Base-by-base conservation (phyloP, 805 yeast species). In the Pichia deserticola region DNA sequence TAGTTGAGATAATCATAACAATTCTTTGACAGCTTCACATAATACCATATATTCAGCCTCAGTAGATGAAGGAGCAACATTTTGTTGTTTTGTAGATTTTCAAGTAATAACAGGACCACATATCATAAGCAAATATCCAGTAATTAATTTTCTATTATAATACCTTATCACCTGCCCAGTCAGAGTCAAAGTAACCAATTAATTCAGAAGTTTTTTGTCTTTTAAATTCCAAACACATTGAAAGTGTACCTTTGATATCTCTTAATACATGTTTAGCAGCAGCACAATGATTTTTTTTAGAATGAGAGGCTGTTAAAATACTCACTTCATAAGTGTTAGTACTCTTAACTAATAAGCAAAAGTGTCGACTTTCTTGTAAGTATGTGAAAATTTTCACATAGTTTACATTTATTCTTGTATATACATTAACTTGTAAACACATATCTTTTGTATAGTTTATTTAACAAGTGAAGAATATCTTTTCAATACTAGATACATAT, bases 131-230 rank as follows among this genome's bases (percentile, higher is more conserved):
- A 49, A 35, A 44, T 49, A 44, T 5, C 50, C 47, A 29, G 50
- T 51, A 5, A 52, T 51, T 8, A 48, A 54, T 30, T 53, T 45
- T 27, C 47, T 46, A 42, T 52, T 54, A n/a, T n/a, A n/a, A n/a
- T 1, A 35, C 42, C 15, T 49, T 44, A 27, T 44, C 51, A 15
- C 42, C 43, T 29, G 48, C 51, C 48, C 51, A 53, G 33, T 55
- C 55, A 20, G 57, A 47, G 45, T 53, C 60, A 15, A 45, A 37
- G 33, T 45, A 55, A 3, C 40, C 49, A 27, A 33, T 33, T 7
- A 45, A 27, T 13, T 45, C 32, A 20, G 30, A 38, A 1, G 20
- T 27, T 9, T n/a, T 6, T 5, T 3, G 13, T 25, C 30, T 30
- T 20, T 45, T 38, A 12, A 30, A 45, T 2, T 32, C 32, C 4